Evolutionary conservation across 345 rosid genomes (phyloP).

Genomic region (Syzygium jambos): DNA sequence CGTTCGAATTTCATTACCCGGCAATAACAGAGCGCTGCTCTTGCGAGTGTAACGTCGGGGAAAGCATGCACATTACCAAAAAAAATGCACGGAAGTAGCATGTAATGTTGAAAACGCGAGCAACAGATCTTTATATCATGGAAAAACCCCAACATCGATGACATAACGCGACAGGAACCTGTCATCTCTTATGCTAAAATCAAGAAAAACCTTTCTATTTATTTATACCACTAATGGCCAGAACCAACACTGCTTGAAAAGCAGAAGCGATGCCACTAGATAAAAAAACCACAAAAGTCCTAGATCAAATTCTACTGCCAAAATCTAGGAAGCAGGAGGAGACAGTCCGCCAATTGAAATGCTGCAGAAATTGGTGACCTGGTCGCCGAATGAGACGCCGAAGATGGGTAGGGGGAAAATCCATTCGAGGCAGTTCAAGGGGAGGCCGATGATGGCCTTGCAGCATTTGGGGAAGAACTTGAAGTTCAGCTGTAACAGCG

Average conservation of each 20-base stretch:
- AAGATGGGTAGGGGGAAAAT: not conserved
- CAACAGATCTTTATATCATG: not conserved
- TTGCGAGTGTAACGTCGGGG: not conserved
- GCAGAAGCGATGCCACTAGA: not conserved
- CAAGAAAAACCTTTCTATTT: not conserved
- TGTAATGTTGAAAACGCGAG: not conserved
- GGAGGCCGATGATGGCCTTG: not conserved
- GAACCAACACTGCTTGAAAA: not conserved
- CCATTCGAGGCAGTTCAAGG: not conserved
- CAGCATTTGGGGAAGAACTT: not conserved
- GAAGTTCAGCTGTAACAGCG: not conserved
- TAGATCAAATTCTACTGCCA: not conserved
- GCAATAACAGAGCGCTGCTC: not conserved
- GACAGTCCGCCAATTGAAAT: not conserved
- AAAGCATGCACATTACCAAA: not conserved
- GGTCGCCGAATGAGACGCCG: not conserved
- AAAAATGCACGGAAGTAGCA: not conserved
- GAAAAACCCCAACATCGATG: not conserved
- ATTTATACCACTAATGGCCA: not conserved
- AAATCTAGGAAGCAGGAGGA: not conserved
- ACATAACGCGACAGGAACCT: not conserved
- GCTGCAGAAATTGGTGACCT: not conserved
- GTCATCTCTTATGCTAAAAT: not conserved
- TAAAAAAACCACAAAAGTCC: not conserved
- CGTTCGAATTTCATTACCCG: not conserved